Base-by-base conservation (phyloP, 2,329 filamentous ascomycete genomes). In the Fusarium sp. region DNA sequence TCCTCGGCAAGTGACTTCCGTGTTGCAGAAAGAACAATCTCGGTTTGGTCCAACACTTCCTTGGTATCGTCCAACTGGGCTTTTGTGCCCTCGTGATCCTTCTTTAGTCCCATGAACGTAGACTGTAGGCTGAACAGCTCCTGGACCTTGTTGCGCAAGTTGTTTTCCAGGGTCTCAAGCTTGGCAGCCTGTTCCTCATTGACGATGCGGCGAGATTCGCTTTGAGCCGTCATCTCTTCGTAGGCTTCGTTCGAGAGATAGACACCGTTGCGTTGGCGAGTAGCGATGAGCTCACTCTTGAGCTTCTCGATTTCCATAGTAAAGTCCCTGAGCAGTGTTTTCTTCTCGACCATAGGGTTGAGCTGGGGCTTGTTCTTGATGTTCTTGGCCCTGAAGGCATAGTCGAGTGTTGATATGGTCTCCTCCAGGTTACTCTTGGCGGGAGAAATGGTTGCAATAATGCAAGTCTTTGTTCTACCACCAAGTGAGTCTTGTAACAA, bases 321-420 rank as follows among this genome's bases (percentile, higher is more conserved):
- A 74, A 98, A 98, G 74, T 99, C 96, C 68, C 90, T 92, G 17
- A 99, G 87, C 18, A 99, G 83, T 7, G 94, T 98, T 84, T 96
- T 97, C 83, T 98, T 99, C 73, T 94, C 95, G 73, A 98, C 90
- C 79, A 94, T 90, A 55, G 94, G 93, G 82, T 98, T 99, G 77
- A 97, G 88, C 80, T 99, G 96, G 2, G 96, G 97, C 83, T 98
- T 98, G 83, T 99, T 99, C 56, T 94, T 93, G 78, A 99, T 99
- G 77, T 99, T 98, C 86, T 99, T 99, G 22, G 96, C 96, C 52
- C 96, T 90, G 84, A 98, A 98, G 17, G 96, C 97, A 80, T 99
- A 99, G 81, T 99, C 96, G 4, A 99, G 88, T 0, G 97, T 99
- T 1, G 96, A 98, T 69, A 99, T 98, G 0, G 97, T 99, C 83